phyloP scores from a whole-genome alignment of 2,329 filamentous ascomycete genomes.

The Ampelomyces quisqualis region DNA sequence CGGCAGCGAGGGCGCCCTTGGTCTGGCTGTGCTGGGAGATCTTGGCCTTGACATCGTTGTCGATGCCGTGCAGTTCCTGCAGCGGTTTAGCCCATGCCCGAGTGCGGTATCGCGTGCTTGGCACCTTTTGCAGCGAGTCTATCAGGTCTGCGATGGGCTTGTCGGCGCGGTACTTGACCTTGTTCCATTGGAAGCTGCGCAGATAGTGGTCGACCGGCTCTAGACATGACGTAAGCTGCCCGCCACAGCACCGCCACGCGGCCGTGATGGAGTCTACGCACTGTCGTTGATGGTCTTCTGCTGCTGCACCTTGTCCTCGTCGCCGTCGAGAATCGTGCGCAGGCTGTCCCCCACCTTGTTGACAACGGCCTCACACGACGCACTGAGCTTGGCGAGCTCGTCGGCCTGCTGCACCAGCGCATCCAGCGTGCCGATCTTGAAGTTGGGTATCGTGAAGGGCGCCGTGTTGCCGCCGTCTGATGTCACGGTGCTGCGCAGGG shows the following conservation, averaged over 20 bases:
- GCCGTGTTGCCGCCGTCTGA: constrained; percentile 73
- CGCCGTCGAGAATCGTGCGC: constrained; percentile 76
- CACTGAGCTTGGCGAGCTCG: constrained; percentile 85
- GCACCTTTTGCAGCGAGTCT: constrained; percentile 81
- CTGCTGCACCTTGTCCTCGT: constrained; percentile 77
- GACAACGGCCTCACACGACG: constrained; percentile 76
- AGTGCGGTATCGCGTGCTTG: not conserved
- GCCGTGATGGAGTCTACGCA: constrained; percentile 37
- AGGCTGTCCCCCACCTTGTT: constrained; percentile 86
- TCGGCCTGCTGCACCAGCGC: constrained; percentile 94
- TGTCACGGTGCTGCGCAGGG: constrained; percentile 70
- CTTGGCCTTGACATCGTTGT: constrained; percentile 94
- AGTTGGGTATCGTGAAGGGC: constrained; percentile 82
- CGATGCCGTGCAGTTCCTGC: constrained; percentile 86
- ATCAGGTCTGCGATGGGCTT: constrained; percentile 86
- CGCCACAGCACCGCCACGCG: no score
- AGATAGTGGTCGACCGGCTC: constrained; percentile 96
- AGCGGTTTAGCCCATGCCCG: not conserved
- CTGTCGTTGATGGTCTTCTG: constrained; percentile 95
- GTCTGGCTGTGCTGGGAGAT: constrained; percentile 91
- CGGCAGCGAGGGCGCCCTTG: constrained; percentile 76
- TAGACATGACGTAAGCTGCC: constrained; percentile 44
- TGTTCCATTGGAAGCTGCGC: constrained; percentile 90
- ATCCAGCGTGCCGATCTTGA: constrained; percentile 97
- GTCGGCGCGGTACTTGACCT: constrained; percentile 93